phyloP scores from a whole-genome alignment of 345 rosid species.

The Eucalyptus globulus region DNA sequence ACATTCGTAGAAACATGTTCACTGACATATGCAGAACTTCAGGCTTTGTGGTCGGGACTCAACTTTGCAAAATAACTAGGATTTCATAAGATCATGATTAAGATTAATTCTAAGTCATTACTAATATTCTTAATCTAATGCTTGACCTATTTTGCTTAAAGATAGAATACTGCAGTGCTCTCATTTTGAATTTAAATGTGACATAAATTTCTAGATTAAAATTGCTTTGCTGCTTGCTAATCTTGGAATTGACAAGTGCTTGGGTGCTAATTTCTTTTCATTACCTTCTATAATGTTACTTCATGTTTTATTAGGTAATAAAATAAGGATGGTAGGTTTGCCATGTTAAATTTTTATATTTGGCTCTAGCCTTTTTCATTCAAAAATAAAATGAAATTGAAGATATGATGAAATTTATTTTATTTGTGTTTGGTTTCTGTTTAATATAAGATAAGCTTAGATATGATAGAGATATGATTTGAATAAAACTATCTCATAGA shows the following conservation, averaged over 20 bases:
- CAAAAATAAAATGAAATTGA: not conserved
- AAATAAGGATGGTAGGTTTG: not conserved
- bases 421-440: not conserved
- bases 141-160: not conserved
- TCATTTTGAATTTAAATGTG: too few relatives aligned
- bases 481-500: not conserved
- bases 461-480: not conserved
- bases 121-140: not conserved
- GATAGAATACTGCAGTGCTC: not conserved
- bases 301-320: too few relatives aligned
- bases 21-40: too few relatives aligned
- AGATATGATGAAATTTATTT: not conserved
- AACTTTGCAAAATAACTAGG: not conserved
- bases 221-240: not conserved
- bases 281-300: not conserved
- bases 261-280: too few relatives aligned
- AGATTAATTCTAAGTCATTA: not conserved
- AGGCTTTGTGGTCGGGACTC: not conserved
- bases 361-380: not conserved
- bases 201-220: not conserved
- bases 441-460: not conserved
- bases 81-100: not conserved
- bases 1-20: not conserved
- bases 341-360: too few relatives aligned
- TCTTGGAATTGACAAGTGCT: not conserved